phyloP scores from a whole-genome alignment of 1,284 basidiomycete species.

The Austroboletus novae-zelandiae region DNA sequence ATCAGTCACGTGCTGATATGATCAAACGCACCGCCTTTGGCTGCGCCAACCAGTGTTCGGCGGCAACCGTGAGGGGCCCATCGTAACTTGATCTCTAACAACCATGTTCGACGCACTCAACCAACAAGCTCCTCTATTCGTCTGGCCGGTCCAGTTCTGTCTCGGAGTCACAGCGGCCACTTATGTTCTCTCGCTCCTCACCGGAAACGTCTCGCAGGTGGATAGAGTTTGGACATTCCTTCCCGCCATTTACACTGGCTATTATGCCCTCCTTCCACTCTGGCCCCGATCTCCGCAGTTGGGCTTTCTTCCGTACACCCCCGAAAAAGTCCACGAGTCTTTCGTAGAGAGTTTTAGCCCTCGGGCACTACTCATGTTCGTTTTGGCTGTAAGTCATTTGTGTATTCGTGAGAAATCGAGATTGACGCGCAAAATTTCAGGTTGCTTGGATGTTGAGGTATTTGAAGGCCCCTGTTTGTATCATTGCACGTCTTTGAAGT shows the following conservation, averaged over 20 bases:
- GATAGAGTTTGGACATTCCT: conserved; percentile 78
- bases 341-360: conserved; percentile 54
- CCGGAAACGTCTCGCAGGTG: conserved; percentile 84
- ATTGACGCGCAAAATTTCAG: conserved; percentile 31
- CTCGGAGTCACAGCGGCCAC: conserved; percentile 43
- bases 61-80: neutral
- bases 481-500: neutral
- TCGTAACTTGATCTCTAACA: neutral
- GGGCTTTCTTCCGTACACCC: conserved; percentile 55
- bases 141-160: conserved; percentile 67
- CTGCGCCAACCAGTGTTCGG: too few relatives aligned
- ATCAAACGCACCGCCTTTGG: too few relatives aligned
- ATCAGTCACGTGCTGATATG: conserved; percentile 1
- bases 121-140: conserved; percentile 35
- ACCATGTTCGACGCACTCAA: conserved; percentile 12
- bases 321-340: conserved; percentile 43
- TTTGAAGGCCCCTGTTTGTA: conserved; percentile 4
- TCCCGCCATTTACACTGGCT: conserved; percentile 75
- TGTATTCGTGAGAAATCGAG: neutral
- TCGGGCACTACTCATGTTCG: conserved; percentile 70
- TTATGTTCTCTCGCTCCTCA: conserved; percentile 62
- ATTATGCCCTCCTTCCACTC: conserved; percentile 70
- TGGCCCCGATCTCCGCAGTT: conserved; percentile 49
- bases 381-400: conserved; percentile 49
- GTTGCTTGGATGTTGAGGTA: conserved; percentile 67